These are phyloP conservation scores for Globisporangium rhizosaccharum DNA, from an alignment of 352 stramenopile species.

Conservation along the genomic window DNA sequence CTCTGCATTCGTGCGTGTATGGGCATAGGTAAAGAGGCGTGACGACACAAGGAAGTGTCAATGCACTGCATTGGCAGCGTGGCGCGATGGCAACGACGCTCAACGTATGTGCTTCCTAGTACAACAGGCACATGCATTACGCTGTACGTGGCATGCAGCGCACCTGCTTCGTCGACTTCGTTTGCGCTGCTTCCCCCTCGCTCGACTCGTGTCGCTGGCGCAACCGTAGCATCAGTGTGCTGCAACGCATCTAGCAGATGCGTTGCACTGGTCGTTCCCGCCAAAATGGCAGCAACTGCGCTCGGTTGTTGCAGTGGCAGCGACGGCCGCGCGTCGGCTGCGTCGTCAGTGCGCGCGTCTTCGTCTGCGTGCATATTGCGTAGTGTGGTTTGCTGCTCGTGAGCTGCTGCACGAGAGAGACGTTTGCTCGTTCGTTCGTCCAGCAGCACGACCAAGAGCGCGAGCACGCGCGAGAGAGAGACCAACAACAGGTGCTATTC, in stretches of 20 bases:
- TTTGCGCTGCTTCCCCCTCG: slow-evolving; percentile 4
- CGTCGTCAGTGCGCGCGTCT: slow-evolving; percentile 5
- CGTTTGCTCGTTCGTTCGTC: too few relatives aligned
- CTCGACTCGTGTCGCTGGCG: background rate
- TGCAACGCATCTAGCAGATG: background rate
- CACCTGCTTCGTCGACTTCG: slow-evolving; percentile 13
- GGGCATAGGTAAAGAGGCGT: background rate
- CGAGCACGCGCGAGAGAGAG: too few relatives aligned
- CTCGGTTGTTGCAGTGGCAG: background rate
- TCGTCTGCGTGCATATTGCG: slow-evolving; percentile 5
- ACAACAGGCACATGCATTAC: background rate
- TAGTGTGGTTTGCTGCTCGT: too few relatives aligned
- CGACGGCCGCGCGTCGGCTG: slow-evolving; percentile 1
- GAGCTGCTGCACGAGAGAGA: background rate
- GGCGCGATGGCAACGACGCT: background rate
- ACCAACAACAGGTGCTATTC: too few relatives aligned
- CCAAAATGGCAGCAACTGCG: background rate
- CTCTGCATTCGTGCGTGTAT: slow-evolving; percentile 26
- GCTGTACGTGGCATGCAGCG: background rate
- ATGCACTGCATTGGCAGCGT: background rate
- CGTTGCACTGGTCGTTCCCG: background rate
- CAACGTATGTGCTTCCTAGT: background rate
- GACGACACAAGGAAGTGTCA: background rate
- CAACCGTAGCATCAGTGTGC: background rate
- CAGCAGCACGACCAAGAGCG: too few relatives aligned